Conservation (phyloP, 2,329 filamentous ascomycete genomes). For the Cladosporium sp. region DNA sequence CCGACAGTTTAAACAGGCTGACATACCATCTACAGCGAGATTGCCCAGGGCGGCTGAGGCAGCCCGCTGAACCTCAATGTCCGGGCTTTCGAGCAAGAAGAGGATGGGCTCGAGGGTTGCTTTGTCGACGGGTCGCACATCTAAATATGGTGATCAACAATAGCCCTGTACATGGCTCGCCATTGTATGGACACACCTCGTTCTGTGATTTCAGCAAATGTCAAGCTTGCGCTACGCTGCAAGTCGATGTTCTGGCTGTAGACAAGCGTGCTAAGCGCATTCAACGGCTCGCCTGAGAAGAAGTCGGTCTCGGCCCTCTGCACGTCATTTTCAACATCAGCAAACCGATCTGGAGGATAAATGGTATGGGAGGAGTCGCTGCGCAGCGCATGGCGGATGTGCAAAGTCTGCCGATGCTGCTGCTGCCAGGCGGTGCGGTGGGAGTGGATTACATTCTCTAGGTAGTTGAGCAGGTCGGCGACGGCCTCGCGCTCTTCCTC, state of each 20-base stretch:
- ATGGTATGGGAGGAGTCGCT: neutral
- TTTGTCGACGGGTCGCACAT: constrained; percentile 92
- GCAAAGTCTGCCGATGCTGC: neutral
- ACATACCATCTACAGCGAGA: constrained; percentile 86
- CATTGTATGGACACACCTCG: constrained; percentile 60
- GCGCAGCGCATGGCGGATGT: neutral
- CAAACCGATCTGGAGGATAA: neutral
- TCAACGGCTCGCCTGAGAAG: constrained; percentile 91
- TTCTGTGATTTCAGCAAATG: constrained; percentile 98
- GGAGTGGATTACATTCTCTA: constrained; percentile 73
- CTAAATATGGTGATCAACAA: constrained; percentile 43
- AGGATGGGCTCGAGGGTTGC: constrained; percentile 95
- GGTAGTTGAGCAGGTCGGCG: constrained; percentile 87
- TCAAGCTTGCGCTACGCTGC: constrained; percentile 93
- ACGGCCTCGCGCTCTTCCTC: constrained; percentile 97
- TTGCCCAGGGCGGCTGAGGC: constrained; percentile 95
- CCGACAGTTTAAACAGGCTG: constrained; percentile 36
- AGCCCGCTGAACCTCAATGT: constrained; percentile 95
- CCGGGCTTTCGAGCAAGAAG: constrained; percentile 86
- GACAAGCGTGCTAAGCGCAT: constrained; percentile 88
- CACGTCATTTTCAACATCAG: constrained; percentile 9
- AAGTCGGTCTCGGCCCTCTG: constrained; percentile 97
- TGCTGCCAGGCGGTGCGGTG: neutral
- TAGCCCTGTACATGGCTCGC: constrained; percentile 1
- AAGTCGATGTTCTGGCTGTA: constrained; percentile 99